phyloP scores from a whole-genome alignment of 345 rosid genomes.

The Eucalyptus urophylla region DNA sequence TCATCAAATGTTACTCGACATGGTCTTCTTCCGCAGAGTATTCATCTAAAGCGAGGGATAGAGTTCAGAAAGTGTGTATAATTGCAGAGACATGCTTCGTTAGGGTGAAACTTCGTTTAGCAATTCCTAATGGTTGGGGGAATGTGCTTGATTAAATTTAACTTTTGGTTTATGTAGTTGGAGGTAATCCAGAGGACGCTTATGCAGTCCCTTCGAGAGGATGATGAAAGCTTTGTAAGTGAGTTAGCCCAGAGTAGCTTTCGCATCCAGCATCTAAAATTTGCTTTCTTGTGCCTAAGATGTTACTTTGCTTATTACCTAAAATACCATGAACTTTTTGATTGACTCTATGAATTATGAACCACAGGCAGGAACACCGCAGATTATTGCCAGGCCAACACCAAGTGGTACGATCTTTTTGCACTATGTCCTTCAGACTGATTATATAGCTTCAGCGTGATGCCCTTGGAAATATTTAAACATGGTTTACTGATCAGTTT shows the following conservation, averaged over 20 bases:
- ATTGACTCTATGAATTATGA: background rate
- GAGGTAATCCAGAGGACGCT: conserved; percentile 84
- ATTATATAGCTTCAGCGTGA: background rate
- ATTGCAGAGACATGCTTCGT: background rate
- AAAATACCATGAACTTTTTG: background rate
- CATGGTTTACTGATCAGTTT: background rate
- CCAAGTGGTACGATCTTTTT: conserved; percentile 21
- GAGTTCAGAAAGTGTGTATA: background rate
- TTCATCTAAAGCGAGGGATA: background rate
- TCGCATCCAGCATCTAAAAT: background rate
- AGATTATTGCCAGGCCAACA: conserved; percentile 68
- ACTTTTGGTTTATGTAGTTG: conserved; percentile 32
- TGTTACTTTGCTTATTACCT: background rate
- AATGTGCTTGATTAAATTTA: background rate
- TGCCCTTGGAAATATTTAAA: background rate
- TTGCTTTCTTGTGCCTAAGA: background rate
- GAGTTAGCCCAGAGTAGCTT: background rate
- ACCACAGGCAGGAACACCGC: conserved; percentile 40
- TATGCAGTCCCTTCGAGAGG: conserved; percentile 84
- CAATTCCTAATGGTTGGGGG: background rate
- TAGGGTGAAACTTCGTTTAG: background rate
- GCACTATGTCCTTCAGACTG: background rate
- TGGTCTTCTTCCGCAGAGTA: background rate
- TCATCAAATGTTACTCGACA: background rate
- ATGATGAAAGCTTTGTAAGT: conserved; percentile 36